Evolutionary conservation across 176 grass and related monocot genomes (phyloP).

Genomic region (Saccharum officinarum): DNA sequence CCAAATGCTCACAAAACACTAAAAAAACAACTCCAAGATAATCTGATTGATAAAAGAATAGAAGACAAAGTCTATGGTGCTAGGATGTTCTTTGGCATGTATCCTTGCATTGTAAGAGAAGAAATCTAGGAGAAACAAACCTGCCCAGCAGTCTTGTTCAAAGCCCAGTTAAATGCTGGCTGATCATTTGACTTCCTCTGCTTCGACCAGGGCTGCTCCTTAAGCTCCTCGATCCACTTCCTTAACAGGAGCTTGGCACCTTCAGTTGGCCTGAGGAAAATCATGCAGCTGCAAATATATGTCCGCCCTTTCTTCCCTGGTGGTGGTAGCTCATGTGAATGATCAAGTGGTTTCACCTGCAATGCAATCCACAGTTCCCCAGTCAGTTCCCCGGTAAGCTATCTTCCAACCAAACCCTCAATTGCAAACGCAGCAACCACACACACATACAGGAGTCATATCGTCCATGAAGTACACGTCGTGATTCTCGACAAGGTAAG

Average conservation of each 20-base stretch:
- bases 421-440: background rate
- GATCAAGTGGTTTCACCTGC: slow-evolving; percentile 84
- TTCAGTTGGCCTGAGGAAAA: slow-evolving; percentile 75
- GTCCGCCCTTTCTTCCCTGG: slow-evolving; percentile 90
- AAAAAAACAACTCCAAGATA: background rate
- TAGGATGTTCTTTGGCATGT: background rate
- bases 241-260: slow-evolving; percentile 72
- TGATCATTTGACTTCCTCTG: slow-evolving; percentile 83
- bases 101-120: background rate
- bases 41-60: background rate
- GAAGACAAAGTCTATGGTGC: background rate
- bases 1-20: background rate
- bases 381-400: slow-evolving; percentile 19
- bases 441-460: slow-evolving; percentile 69
- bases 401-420: background rate
- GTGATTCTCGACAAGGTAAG: slow-evolving; percentile 66
- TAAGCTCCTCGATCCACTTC: slow-evolving; percentile 91
- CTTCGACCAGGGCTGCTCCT: slow-evolving; percentile 88
- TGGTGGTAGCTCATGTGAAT: slow-evolving; percentile 80
- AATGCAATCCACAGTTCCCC: slow-evolving; percentile 3
- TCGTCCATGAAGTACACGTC: slow-evolving; percentile 98
- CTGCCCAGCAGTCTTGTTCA: slow-evolving; percentile 82
- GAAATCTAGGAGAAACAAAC: slow-evolving; percentile 45
- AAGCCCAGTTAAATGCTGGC: slow-evolving; percentile 95
- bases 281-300: slow-evolving; percentile 98